Percentiles rank a stretch among this genome's conserved stretches.
These are phyloP conservation scores for Russula emetica DNA, from an alignment of 768 basidiomycete species.

Conservation along the genomic window DNA sequence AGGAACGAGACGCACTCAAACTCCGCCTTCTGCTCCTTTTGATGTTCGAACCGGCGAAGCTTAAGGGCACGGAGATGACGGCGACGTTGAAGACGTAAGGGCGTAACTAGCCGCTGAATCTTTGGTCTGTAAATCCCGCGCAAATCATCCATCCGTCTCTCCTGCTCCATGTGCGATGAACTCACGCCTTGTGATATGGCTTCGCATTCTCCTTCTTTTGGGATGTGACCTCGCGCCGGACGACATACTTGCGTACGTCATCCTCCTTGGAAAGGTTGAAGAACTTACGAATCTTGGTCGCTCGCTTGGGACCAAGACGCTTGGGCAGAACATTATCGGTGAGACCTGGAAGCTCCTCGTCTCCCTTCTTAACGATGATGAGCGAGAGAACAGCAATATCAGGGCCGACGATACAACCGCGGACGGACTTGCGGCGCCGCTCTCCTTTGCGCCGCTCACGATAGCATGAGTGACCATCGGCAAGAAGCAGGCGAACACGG, in stretches of 20 bases:
- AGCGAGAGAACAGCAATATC: conserved; percentile 94
- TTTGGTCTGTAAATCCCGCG: conserved; percentile 59
- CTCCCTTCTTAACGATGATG: conserved; percentile 96
- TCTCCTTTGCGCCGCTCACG: conserved; percentile 88
- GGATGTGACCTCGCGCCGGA: conserved; percentile 85
- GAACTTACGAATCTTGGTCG: conserved; percentile 94
- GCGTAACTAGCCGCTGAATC: conserved; percentile 96
- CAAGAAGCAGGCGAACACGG: conserved; percentile 90
- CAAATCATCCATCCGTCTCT: neutral
- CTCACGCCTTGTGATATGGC: conserved; percentile 95
- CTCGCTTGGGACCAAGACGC: conserved; percentile 94
- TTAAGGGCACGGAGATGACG: conserved; percentile 88
- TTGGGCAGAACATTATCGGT: conserved; percentile 93
- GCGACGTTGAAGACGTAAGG: conserved; percentile 91
- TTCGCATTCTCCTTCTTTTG: conserved; percentile 86
- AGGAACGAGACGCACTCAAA: conserved; percentile 62
- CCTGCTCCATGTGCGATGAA: conserved; percentile 30
- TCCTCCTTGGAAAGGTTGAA: conserved; percentile 98
- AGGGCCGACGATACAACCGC: conserved; percentile 95
- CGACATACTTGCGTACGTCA: conserved; percentile 97
- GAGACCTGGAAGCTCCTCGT: conserved; percentile 81
- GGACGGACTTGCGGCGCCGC: conserved; percentile 98
- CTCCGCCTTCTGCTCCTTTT: conserved; percentile 94
- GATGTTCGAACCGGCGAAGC: conserved; percentile 79
- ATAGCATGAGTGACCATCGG: conserved; percentile 98